A percentile compares a stretch with the other conserved stretches of the same genome.
Evolutionary conservation across 2,329 filamentous ascomycete species (phyloP).

Genomic region (Trichothecium sympodiale): DNA sequence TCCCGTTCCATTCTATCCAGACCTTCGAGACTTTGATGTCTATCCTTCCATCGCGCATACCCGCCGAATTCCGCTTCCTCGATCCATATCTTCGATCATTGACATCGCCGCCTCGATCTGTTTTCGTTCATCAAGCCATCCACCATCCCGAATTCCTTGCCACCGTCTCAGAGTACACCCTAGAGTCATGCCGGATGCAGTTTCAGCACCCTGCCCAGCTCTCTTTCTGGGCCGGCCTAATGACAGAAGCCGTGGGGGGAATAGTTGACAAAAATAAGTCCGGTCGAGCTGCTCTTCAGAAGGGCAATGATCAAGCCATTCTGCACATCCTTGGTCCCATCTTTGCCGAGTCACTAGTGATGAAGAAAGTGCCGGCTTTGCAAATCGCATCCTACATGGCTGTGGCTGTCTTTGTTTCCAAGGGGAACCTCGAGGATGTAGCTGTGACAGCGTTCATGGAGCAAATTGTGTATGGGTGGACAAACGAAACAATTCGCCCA

Average conservation of each 20-base stretch:
- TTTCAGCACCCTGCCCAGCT: conserved; percentile 69
- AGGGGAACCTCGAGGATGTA: conserved; percentile 66
- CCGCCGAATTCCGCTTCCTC: conserved; percentile 71
- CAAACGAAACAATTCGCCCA: conserved; percentile 57
- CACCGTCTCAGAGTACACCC: conserved; percentile 65
- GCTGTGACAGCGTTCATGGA: conserved; percentile 85
- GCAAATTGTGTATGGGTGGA: conserved; percentile 70
- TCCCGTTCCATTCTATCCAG: conserved; percentile 82
- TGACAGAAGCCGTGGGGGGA: conserved; percentile 73
- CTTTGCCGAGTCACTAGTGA: conserved; percentile 65
- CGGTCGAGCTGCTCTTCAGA: conserved; percentile 64
- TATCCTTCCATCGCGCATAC: conserved; percentile 68
- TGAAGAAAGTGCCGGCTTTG: conserved; percentile 66
- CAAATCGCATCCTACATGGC: conserved; percentile 89
- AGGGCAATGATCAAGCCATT: conserved; percentile 71
- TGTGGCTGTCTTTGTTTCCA: conserved; percentile 72
- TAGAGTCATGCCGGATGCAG: conserved; percentile 59
- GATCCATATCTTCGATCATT: conserved; percentile 74
- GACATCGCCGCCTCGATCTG: conserved; percentile 65
- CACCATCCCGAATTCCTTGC: conserved; percentile 68
- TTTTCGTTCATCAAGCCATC: conserved; percentile 73
- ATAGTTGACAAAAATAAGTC: conserved; percentile 71
- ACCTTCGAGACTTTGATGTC: conserved; percentile 79
- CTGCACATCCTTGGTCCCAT: conserved; percentile 55
- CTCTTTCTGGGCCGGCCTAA: conserved; percentile 84